These are phyloP conservation scores for Kodamaea alishanica DNA, from an alignment of 1,139 yeast genomes.

Conservation along the genomic window DNA sequence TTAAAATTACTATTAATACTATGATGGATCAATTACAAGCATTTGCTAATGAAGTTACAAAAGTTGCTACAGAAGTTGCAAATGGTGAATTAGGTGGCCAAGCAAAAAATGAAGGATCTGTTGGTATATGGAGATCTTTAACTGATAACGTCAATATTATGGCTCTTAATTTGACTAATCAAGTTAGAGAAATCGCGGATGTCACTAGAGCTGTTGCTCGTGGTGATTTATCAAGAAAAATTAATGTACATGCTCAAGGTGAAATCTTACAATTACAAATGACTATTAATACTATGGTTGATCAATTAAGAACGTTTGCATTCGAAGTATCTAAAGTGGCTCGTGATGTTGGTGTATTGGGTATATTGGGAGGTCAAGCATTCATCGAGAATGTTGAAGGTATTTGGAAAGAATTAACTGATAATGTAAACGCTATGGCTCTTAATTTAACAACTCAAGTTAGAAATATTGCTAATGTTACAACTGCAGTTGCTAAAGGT, in stretches of 20 bases:
- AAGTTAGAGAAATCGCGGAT: slow-evolving; percentile 81
- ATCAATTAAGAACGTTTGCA: slow-evolving; percentile 81
- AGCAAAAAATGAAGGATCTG: slow-evolving; percentile 78
- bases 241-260: slow-evolving; percentile 82
- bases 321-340: slow-evolving; percentile 87
- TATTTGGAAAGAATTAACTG: slow-evolving; percentile 85
- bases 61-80: slow-evolving; percentile 85
- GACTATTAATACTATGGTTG: slow-evolving; percentile 85
- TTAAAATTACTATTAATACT: slow-evolving; percentile 76
- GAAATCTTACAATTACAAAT: slow-evolving; percentile 74
- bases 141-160: slow-evolving; percentile 83
- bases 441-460: slow-evolving; percentile 82
- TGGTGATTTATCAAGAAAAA: slow-evolving; percentile 73
- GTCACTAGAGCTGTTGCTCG: slow-evolving; percentile 82
- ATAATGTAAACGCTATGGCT: slow-evolving; percentile 90
- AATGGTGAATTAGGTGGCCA: slow-evolving; percentile 88
- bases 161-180: slow-evolving; percentile 84
- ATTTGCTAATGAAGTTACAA: slow-evolving; percentile 78
- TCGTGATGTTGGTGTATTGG: slow-evolving; percentile 86
- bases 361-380: slow-evolving; percentile 86
- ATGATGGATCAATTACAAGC: slow-evolving; percentile 87
- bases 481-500: slow-evolving; percentile 91
- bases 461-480: slow-evolving; percentile 84
- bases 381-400: slow-evolving; percentile 81
- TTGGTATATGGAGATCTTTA: slow-evolving; percentile 81